phyloP scores from a whole-genome alignment of 78 protist genomes.

The Cyanophora paradoxa region DNA sequence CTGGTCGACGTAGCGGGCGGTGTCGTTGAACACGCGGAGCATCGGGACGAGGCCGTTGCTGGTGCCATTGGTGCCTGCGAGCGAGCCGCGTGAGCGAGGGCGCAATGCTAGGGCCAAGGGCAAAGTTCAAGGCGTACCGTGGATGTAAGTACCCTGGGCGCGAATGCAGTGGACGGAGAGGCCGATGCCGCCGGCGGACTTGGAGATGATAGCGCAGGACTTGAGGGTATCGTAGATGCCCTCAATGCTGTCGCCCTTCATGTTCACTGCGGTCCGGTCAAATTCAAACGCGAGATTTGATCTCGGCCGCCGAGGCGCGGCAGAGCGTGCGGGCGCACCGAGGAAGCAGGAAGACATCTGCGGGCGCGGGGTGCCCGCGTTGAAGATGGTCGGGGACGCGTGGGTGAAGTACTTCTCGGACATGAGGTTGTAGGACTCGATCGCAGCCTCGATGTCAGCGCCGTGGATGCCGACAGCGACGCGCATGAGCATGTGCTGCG shows the following conservation, averaged over 20 bases:
- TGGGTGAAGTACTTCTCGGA: conserved; percentile 25
- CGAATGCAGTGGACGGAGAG: conserved; percentile 79
- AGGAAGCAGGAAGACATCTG: conserved; percentile 79
- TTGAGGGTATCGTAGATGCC: conserved; percentile 93
- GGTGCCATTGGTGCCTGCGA: neutral
- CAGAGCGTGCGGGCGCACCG: no score
- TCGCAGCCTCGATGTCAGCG: conserved; percentile 57
- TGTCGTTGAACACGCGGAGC: conserved; percentile 92
- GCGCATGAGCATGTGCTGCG: conserved; percentile 98
- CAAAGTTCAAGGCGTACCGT: neutral
- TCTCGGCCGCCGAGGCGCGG: no score
- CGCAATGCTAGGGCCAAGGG: neutral
- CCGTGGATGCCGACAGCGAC: conserved; percentile 92
- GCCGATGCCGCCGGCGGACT: conserved; percentile 95
- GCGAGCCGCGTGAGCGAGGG: neutral
- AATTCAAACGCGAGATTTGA: no score
- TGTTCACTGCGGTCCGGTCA: conserved; percentile 55
- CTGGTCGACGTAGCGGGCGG: conserved; percentile 94
- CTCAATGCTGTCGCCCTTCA: conserved; percentile 30
- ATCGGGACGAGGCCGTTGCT: conserved; percentile 93
- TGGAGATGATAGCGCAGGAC: conserved; percentile 79
- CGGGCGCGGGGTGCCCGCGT: conserved; percentile 83
- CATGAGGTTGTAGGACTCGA: conserved; percentile 80
- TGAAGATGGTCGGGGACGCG: conserved; percentile 20
- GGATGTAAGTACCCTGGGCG: conserved; percentile 40